These are phyloP conservation scores for Pelargonium citronellum DNA, from an alignment of 441 rosid species.

Conservation along the genomic window DNA sequence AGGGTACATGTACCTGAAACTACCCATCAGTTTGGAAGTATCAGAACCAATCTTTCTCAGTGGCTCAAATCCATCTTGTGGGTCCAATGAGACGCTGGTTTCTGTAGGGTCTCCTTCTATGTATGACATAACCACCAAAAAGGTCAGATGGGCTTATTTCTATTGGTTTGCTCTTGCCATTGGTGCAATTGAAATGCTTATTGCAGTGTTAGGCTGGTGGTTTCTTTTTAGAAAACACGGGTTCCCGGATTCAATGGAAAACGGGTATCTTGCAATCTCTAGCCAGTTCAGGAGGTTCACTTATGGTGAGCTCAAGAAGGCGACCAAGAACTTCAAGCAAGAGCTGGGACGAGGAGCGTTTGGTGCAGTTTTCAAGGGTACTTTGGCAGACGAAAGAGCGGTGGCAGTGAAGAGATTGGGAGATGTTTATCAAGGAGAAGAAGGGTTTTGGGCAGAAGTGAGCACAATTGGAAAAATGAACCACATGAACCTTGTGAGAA, in stretches of 20 bases:
- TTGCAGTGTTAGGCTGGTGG: slow-evolving; percentile 30
- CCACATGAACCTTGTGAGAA: neutral
- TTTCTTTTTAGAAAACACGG: slow-evolving; percentile 23
- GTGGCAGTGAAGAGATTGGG: neutral
- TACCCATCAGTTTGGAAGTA: slow-evolving; percentile 22
- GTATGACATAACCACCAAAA: slow-evolving; percentile 21
- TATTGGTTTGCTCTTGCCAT: slow-evolving; percentile 34
- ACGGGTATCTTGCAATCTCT: slow-evolving; percentile 10
- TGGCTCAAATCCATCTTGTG: slow-evolving; percentile 16
- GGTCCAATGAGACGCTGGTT: neutral
- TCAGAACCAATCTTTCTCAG: slow-evolving; percentile 6
- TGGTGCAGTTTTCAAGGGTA: neutral
- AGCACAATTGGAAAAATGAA: neutral
- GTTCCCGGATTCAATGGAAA: slow-evolving; percentile 14
- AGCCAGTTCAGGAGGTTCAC: neutral
- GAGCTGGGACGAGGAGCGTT: neutral
- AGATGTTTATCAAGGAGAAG: neutral
- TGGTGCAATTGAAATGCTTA: slow-evolving; percentile 33
- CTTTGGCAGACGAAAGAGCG: neutral
- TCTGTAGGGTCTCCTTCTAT: slow-evolving; percentile 18
- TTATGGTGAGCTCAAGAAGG: neutral
- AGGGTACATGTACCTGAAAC: slow-evolving; percentile 28
- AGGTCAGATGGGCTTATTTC: slow-evolving; percentile 34
- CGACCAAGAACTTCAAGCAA: neutral
- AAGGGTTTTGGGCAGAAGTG: neutral